A percentile compares a stretch with the other conserved stretches of the same genome.
Evolutionary conservation across 306 rosid species (phyloP).

Genomic region (Citrullus amarus): DNA sequence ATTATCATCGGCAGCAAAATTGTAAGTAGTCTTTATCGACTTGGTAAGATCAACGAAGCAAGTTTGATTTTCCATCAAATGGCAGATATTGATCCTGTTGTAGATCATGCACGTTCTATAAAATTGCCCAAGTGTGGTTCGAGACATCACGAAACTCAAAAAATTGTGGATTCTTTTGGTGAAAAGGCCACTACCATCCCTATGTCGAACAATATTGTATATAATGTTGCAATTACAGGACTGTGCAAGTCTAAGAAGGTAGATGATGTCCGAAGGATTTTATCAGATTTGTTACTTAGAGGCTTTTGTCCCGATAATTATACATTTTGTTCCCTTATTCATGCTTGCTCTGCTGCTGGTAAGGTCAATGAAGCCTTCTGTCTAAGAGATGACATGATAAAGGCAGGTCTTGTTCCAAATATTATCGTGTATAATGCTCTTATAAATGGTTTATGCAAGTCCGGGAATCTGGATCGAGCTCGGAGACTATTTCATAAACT

Average conservation of each 20-base stretch:
- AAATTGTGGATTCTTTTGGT: slow-evolving; percentile 47
- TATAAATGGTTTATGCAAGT: slow-evolving; percentile 63
- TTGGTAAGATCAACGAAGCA: slow-evolving; percentile 53
- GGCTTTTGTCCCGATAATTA: slow-evolving; percentile 73
- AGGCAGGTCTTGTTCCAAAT: slow-evolving; percentile 53
- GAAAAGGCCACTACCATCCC: slow-evolving; percentile 24
- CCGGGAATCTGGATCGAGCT: slow-evolving; percentile 65
- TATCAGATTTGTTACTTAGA: slow-evolving; percentile 37
- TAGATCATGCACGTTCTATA: slow-evolving; percentile 16
- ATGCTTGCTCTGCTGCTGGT: slow-evolving; percentile 49
- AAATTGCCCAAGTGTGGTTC: slow-evolving; percentile 17
- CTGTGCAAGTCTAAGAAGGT: slow-evolving; percentile 64
- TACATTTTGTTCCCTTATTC: slow-evolving; percentile 68
- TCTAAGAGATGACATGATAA: slow-evolving; percentile 64
- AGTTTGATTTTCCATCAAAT: slow-evolving; percentile 51
- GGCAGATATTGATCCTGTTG: slow-evolving; percentile 40
- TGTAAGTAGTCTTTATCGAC: slow-evolving; percentile 53
- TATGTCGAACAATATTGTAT: slow-evolving; percentile 37
- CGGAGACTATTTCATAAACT: slow-evolving; percentile 60
- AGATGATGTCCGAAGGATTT: slow-evolving; percentile 43
- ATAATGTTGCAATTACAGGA: slow-evolving; percentile 65
- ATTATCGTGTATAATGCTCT: slow-evolving; percentile 60
- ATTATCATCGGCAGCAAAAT: slow-evolving; percentile 53
- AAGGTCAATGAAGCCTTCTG: slow-evolving; percentile 60
- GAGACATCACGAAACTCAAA: slow-evolving; percentile 25